Evolutionary conservation across 441 rosid species (phyloP).

Genomic region (Euphorbia neoarborescens): DNA sequence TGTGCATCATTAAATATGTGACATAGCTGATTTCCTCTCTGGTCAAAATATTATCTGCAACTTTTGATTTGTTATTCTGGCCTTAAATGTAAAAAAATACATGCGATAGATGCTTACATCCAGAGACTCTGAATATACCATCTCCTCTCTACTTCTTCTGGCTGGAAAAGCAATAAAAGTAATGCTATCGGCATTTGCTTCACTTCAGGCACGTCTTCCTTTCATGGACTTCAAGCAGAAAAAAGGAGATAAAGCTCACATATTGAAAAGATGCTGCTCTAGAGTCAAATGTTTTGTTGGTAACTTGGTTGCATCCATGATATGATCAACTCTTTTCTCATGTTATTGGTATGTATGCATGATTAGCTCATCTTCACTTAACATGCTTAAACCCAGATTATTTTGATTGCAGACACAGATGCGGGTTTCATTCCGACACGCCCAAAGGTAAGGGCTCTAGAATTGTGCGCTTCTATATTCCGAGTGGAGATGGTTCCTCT

Average conservation of each 20-base stretch:
- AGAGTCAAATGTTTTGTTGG: constrained; percentile 70
- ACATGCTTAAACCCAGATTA: constrained; percentile 3
- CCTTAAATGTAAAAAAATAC: no score
- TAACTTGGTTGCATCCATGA: constrained; percentile 22
- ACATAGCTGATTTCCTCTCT: background rate
- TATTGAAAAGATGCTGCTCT: constrained; percentile 47
- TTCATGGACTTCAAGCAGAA: constrained; percentile 52
- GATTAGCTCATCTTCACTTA: background rate
- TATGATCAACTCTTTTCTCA: constrained; percentile 1
- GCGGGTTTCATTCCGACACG: constrained; percentile 73
- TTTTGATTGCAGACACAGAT: constrained; percentile 56
- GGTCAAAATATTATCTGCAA: background rate
- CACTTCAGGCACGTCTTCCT: constrained; percentile 44
- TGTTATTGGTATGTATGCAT: background rate
- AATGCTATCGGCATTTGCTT: constrained; percentile 12
- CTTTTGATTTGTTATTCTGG: background rate
- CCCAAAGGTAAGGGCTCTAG: constrained; percentile 42
- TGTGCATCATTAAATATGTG: background rate
- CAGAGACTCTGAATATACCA: background rate
- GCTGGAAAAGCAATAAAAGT: background rate
- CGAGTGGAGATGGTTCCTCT: background rate
- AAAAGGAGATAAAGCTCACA: constrained; percentile 46
- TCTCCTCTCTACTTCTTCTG: background rate
- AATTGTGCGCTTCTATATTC: background rate
- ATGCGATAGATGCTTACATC: background rate